A percentile compares a stretch with the other conserved stretches of the same genome.
These are phyloP conservation scores for Glycine soja DNA, from an alignment of 306 rosid genomes.

Conservation along the genomic window DNA sequence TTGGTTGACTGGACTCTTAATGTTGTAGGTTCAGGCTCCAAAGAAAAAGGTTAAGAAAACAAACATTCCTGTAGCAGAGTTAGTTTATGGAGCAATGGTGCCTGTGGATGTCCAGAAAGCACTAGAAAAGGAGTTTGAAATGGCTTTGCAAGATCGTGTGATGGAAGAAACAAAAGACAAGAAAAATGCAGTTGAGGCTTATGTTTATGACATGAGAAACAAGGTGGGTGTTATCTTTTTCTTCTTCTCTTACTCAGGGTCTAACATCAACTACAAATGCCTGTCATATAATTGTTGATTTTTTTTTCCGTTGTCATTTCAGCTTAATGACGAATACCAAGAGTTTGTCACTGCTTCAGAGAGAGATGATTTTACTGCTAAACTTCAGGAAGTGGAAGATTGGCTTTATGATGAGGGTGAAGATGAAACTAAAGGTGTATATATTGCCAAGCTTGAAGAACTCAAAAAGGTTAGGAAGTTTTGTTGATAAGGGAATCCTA, in stretches of 20 bases:
- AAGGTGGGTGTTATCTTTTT: slow-evolving; percentile 59
- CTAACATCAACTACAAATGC: slow-evolving; percentile 11
- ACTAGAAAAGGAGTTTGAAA: slow-evolving; percentile 88
- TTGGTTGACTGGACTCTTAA: slow-evolving; percentile 28
- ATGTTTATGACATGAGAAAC: slow-evolving; percentile 95
- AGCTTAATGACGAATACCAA: slow-evolving; percentile 82
- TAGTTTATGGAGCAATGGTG: slow-evolving; percentile 79
- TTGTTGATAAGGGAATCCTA: background rate
- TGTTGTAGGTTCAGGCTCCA: slow-evolving; percentile 66
- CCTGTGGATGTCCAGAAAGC: slow-evolving; percentile 80
- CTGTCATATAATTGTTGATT: background rate
- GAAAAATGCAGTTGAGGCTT: slow-evolving; percentile 96
- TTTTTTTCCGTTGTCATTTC: slow-evolving; percentile 35
- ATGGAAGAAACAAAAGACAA: slow-evolving; percentile 98
- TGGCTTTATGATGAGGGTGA: slow-evolving; percentile 97
- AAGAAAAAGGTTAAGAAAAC: slow-evolving; percentile 90
- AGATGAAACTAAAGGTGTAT: slow-evolving; percentile 96
- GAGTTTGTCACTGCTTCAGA: slow-evolving; percentile 80
- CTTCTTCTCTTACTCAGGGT: background rate
- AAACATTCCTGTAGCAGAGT: slow-evolving; percentile 68
- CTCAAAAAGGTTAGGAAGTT: slow-evolving; percentile 71
- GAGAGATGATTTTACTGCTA: slow-evolving; percentile 67
- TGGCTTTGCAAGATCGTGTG: slow-evolving; percentile 97
- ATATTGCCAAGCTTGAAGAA: slow-evolving; percentile 90
- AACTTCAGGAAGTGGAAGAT: slow-evolving; percentile 88